Conservation (phyloP, 177 flowering plant species). For the Telopea speciosissima region DNA sequence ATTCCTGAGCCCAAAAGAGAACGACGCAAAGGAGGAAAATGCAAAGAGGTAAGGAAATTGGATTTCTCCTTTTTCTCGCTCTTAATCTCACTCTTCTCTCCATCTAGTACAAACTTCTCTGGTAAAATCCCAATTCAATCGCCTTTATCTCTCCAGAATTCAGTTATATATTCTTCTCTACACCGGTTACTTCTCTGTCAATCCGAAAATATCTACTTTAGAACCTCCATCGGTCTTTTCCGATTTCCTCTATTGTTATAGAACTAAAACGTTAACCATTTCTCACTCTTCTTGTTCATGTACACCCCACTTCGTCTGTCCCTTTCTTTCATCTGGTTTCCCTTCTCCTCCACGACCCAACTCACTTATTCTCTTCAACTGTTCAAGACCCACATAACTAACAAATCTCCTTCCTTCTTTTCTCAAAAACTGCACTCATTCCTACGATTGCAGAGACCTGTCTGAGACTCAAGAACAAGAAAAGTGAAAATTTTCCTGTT, state of each 20-base stretch:
- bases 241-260: conserved; percentile 41
- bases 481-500: conserved; percentile 22
- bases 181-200: conserved; percentile 37
- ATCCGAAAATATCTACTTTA: conserved; percentile 45
- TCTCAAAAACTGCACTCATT: conserved; percentile 22
- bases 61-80: no score
- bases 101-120: conserved; percentile 20
- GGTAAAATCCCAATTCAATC: conserved; percentile 31
- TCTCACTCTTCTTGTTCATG: conserved; percentile 39
- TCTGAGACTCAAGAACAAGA: conserved; percentile 10
- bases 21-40: conserved; percentile 14
- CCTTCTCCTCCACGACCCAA: conserved; percentile 39
- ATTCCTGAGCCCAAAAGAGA: conserved; percentile 4
- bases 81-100: conserved; percentile 10
- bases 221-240: conserved; percentile 57
- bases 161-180: conserved; percentile 13
- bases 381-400: conserved; percentile 26
- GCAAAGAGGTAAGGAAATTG: conserved; percentile 19
- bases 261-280: conserved; percentile 34
- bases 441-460: conserved; percentile 16
- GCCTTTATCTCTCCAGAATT: conserved; percentile 22
- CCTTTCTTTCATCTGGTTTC: conserved; percentile 45
- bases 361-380: no score
- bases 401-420: conserved; percentile 8
- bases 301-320: conserved; percentile 34